Base-by-base conservation (phyloP, 2,329 filamentous ascomycete species). In the Rhynchosporium graminicola region DNA sequence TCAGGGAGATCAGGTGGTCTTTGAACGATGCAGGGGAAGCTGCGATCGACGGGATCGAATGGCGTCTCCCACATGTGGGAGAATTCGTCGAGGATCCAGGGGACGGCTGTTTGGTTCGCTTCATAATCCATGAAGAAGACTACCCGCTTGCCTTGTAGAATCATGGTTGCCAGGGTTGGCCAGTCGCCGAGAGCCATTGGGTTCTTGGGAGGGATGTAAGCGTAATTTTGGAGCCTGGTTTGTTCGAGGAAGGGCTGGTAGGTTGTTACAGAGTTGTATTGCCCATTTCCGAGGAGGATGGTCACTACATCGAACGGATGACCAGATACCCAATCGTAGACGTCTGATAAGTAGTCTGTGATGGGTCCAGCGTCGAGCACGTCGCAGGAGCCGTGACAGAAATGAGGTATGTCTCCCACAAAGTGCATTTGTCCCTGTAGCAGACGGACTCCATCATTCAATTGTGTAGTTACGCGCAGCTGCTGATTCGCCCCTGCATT, bases 221-320 rank as follows among this genome's bases (percentile, higher is more conserved):
- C 82, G 72, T 90, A 91, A 54, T 87, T 82, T 26, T 84, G 77
- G 31, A 97, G 82, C 4, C 92, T 92, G 0, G 89, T 87, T 59
- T 83, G 78, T 73, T 90, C 79, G 67, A 97, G 88, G 40, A 86
- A 87, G 0, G 81, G 81, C 5, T 82, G 85, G 74, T 91, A 97
- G 63, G 83, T 82, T 4, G 75, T 76, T 0, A 89, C 80, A 1
- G 71, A 71, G n/a, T 87, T 86, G 73, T 89, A 90, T 77, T 92
- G 90, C 70, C 85, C 87, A 75, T 97, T 97, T 62, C 88, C 92
- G 57, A 97, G 87, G 20, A 97, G 80, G 67, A 97, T 87, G 1
- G 91, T 93, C 31, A 97, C 84, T 1, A 97, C 90, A 67, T 97
- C 93, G 77, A 91, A 94, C 0, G 92, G 92, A 69, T 97, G 87